Evolutionary conservation across 495 filamentous ascomycete genomes (phyloP).

Genomic region (Neurospora sp.): DNA sequence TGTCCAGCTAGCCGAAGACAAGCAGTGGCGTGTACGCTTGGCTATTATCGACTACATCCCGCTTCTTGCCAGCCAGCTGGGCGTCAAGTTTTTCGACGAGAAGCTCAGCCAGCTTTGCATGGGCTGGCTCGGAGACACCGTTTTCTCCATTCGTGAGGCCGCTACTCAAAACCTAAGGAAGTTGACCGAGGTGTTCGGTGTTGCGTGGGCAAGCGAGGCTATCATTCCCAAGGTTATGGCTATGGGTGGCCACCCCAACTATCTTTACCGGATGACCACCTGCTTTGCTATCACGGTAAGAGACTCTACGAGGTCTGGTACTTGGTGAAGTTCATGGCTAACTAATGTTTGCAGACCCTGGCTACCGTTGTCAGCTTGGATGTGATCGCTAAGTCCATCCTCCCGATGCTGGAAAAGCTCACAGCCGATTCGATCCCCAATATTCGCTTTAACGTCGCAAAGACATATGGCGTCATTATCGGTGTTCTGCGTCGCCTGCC

Average conservation of each 20-base stretch:
- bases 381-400: slow-evolving; percentile 83
- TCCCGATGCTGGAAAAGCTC: slow-evolving; percentile 91
- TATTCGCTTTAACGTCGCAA: slow-evolving; percentile 98
- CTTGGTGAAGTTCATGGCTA: slow-evolving; percentile 9
- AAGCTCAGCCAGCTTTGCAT: slow-evolving; percentile 93
- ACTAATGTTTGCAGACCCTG: slow-evolving; percentile 58
- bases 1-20: slow-evolving; percentile 94
- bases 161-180: slow-evolving; percentile 96
- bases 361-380: slow-evolving; percentile 84
- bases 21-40: slow-evolving; percentile 96
- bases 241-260: slow-evolving; percentile 96
- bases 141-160: slow-evolving; percentile 96
- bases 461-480: slow-evolving; percentile 86
- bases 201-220: slow-evolving; percentile 93
- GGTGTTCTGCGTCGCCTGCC: slow-evolving; percentile 83
- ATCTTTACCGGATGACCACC: slow-evolving; percentile 98
- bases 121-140: slow-evolving; percentile 98
- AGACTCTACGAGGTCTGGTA: slow-evolving; percentile 4
- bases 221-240: slow-evolving; percentile 98
- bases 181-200: slow-evolving; percentile 95
- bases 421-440: slow-evolving; percentile 92
- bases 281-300: slow-evolving; percentile 96
- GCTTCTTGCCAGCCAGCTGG: slow-evolving; percentile 86
- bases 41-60: slow-evolving; percentile 99
- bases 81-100: slow-evolving; percentile 97